Conservation (phyloP, 1,139 yeast species). For the Magnusiomyces starmeri region DNA sequence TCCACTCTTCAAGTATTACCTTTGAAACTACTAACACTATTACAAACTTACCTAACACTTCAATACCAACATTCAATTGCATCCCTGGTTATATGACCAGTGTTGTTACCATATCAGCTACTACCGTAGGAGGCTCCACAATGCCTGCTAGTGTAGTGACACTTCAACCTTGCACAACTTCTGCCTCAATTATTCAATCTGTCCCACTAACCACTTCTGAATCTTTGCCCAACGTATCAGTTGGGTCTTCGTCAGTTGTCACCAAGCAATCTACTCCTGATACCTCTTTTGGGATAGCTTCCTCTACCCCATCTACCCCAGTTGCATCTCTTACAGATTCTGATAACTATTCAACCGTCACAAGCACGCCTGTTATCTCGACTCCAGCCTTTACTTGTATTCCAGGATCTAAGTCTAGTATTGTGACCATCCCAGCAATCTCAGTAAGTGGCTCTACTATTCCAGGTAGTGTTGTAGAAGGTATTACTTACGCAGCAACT, state of each 20-base stretch:
- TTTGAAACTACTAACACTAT: slow-evolving; percentile 6
- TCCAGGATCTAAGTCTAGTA: not conserved
- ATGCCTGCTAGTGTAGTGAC: slow-evolving; percentile 12
- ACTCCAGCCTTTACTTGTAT: slow-evolving; percentile 5
- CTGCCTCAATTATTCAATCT: not conserved
- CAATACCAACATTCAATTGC: slow-evolving; percentile 10
- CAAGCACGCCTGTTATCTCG: slow-evolving; percentile 4
- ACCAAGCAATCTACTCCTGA: not conserved
- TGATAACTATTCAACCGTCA: slow-evolving; percentile 11
- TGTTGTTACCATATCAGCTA: not conserved
- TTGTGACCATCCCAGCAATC: slow-evolving; percentile 17
- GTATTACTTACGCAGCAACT: slow-evolving; percentile 8
- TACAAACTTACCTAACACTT: slow-evolving; percentile 6
- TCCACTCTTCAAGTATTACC: too few species aligned
- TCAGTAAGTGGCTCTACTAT: slow-evolving; percentile 19
- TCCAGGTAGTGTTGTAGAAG: slow-evolving; percentile 10
- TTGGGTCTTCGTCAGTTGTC: not conserved
- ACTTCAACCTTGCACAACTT: not conserved
- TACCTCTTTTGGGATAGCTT: not conserved
- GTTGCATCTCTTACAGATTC: slow-evolving; percentile 24
- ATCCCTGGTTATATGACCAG: slow-evolving; percentile 14
- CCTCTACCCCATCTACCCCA: not conserved
- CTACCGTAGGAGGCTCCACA: slow-evolving; percentile 5
- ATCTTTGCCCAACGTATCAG: not conserved
- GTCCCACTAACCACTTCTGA: not conserved